Base-by-base conservation (phyloP, 208 protist species). In the Wallacemonas collosoma region DNA sequence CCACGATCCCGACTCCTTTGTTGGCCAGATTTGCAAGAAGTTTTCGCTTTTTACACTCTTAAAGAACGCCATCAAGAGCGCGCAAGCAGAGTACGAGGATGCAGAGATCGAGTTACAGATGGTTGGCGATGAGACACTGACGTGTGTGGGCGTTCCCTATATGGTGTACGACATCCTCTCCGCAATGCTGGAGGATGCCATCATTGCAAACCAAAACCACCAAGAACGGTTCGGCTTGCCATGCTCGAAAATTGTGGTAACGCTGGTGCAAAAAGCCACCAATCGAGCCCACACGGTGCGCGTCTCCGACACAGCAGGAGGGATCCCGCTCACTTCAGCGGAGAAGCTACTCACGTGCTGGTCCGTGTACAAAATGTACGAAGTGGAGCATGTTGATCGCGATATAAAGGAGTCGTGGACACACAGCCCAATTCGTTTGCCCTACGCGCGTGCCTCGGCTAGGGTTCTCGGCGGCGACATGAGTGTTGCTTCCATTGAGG, bases 231-330 rank as follows among this genome's bases (percentile, higher is more conserved):
- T 55, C 61, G 88, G 88, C 35, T 79, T 81, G 45, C 75, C 72
- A 8, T 87, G 72, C 66, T 81, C 73, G 26, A 80, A 87, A 69
- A 85, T 93, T 55, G 75, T 83, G n/a, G 70, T 93, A 1, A 91
- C 81, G 0, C 38, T 93, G 26, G 63, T 80, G 7, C 88, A 93
- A 58, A 54, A 73, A 36, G 47, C 62, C 26, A 76, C 64, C 47
- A 87, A 75, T 75, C 76, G 87, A 58, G 73, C 75, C 12, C 84
- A 80, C 74, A 77, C 75, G 26, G 76, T 93, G 45, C 80, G 85
- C 14, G 77, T 93, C 36, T 90, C 88, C 7, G 88, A 93, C 66
- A 91, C 83, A 2, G 88, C 85, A 8, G 88, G 88, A 14, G 88
- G 88, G 6, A 80, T 89, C 71, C 85, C 80, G 7, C 71, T 93